phyloP scores from a whole-genome alignment of 2,329 filamentous ascomycete species.

The Fusarium sp. region DNA sequence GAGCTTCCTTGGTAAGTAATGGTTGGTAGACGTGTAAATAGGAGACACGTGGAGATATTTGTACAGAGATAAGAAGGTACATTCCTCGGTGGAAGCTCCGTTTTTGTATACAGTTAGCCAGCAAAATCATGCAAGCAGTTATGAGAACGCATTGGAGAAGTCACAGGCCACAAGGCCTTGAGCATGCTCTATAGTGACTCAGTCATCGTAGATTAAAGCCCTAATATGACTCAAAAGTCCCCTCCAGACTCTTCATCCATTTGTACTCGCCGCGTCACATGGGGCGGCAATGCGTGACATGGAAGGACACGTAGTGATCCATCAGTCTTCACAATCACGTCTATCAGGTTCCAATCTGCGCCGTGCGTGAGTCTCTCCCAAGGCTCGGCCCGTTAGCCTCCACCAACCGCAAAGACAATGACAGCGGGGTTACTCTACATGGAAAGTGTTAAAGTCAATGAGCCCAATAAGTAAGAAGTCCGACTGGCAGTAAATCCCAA shows the following conservation, averaged over 20 bases:
- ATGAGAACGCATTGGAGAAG: neutral
- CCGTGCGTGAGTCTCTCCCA: neutral
- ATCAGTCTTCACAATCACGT: neutral
- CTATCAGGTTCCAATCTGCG: neutral
- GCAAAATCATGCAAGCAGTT: neutral
- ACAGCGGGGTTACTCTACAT: neutral
- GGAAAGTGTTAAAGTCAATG: neutral
- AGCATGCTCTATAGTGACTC: neutral
- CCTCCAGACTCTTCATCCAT: rapidly evolving
- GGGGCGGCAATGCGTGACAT: neutral
- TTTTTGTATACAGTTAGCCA: neutral
- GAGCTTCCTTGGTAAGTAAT: conserved; percentile 44
- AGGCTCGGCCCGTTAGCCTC: neutral
- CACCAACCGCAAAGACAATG: neutral
- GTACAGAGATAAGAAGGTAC: neutral
- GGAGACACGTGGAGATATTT: neutral
- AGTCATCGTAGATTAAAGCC: neutral
- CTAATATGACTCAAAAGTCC: neutral
- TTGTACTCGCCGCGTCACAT: neutral
- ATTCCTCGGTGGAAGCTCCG: rapidly evolving
- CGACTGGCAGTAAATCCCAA: too few species aligned
- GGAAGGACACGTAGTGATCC: neutral
- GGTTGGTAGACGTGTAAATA: neutral
- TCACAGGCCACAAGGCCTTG: neutral
- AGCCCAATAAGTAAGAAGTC: neutral